phyloP scores from a whole-genome alignment of 306 rosid genomes.

The Malus asiatica region DNA sequence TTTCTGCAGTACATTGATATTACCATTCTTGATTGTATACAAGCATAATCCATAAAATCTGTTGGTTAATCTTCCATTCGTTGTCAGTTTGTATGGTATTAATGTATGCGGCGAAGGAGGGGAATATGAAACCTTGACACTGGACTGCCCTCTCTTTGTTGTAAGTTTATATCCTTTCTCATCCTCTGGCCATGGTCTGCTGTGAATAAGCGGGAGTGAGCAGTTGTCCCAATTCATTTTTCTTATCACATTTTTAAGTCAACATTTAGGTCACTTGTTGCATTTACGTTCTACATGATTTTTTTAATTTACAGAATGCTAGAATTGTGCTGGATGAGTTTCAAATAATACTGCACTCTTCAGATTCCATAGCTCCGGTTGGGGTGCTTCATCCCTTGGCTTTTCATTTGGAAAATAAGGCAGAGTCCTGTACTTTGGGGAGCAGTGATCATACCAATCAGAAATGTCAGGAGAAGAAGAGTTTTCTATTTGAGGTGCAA shows the following conservation, averaged over 20 bases:
- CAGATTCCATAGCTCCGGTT: conserved; percentile 86
- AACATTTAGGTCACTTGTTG: neutral
- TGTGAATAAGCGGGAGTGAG: neutral
- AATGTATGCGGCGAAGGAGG: conserved; percentile 99
- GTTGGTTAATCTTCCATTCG: neutral
- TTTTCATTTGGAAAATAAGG: conserved; percentile 84
- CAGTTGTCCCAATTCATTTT: neutral
- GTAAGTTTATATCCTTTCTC: conserved; percentile 39
- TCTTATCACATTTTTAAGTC: conserved; percentile 4
- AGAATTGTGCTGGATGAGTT: conserved; percentile 69
- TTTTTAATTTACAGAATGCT: conserved; percentile 51
- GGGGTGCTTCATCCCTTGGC: conserved; percentile 81
- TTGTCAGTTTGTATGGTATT: conserved; percentile 71
- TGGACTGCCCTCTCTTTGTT: conserved; percentile 85
- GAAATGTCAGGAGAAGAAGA: conserved; percentile 27
- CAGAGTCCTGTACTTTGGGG: conserved; percentile 20
- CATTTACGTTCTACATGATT: neutral
- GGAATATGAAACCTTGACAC: conserved; percentile 90
- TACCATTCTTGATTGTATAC: neutral
- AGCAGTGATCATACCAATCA: conserved; percentile 29
- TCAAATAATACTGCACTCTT: conserved; percentile 76
- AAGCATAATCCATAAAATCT: neutral
- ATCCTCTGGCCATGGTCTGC: neutral
- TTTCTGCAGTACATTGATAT: neutral
- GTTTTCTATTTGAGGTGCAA: conserved; percentile 56